phyloP scores from a whole-genome alignment of 23 red algal species.

The Gracilaria vermiculophylla region DNA sequence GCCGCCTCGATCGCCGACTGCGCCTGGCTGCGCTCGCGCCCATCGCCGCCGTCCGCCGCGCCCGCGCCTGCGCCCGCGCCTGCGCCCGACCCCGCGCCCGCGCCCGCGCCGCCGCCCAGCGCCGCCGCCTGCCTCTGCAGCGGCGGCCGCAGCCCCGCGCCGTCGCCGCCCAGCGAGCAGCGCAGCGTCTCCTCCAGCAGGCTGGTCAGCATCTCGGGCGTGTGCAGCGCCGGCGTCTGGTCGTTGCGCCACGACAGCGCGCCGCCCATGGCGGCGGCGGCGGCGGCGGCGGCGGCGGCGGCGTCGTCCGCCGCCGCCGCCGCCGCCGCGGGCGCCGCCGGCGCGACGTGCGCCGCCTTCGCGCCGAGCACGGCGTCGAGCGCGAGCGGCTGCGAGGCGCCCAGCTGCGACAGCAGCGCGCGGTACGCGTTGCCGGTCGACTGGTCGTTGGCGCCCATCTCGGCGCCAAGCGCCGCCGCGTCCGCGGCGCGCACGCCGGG shows the following conservation, averaged over 20 bases:
- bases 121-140: background rate
- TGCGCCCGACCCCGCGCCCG: too few species aligned
- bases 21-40: background rate
- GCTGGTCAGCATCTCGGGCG: background rate
- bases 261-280: background rate
- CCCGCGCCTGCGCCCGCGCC: too few species aligned
- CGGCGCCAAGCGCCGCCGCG: background rate
- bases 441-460: background rate
- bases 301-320: background rate
- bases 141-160: background rate
- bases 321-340: background rate
- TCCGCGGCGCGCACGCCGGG: background rate
- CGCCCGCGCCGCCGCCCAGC: background rate
- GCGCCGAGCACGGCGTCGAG: background rate
- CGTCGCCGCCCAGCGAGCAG: background rate
- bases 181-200: constrained; percentile 1
- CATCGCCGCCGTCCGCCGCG: background rate
- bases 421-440: constrained; percentile 10
- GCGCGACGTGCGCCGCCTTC: background rate
- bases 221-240: background rate
- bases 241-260: background rate
- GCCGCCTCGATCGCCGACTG: constrained; percentile 46
- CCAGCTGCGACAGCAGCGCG: constrained; percentile 9
- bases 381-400: background rate
- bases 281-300: background rate